Base-by-base conservation (phyloP, 805 yeast genomes). In the Tetrapisispora pingtungensis region DNA sequence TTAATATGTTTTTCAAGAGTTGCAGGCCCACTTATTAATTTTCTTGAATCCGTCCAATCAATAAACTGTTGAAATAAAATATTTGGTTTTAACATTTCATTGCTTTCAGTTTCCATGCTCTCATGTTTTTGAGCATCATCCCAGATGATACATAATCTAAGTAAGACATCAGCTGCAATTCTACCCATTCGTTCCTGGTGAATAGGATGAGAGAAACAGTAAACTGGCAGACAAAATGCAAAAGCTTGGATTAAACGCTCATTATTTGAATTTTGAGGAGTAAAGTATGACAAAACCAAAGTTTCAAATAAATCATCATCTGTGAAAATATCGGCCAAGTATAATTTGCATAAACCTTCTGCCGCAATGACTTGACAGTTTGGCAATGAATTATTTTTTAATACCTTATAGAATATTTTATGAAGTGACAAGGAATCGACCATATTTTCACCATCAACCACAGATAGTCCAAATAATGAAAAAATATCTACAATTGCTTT, bases 161-260 rank as follows among this genome's bases (percentile, higher is more conserved):
- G 66, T 33, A 84, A 62, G 3, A 84, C 77, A 62, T 83, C 90
- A 4, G 80, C 77, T 27, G 82, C 79, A 24, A 84, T 72, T 28
- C 75, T 64, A 7, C 80, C 72, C 55, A 88, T 64, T 47, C 80
- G 70, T 40, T 71, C 73, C 59, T 86, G 96, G 58, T 88, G 95
- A 15, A 66, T 66, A 0, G 70, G 67, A 54, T 81, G 88, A 30
- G 95, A 83, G 56, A 78, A 83, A 33, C 93, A 80, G 59, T 84
- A 87, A 0, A 84, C 95, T 0, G 97, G 96, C 15, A 89, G 70
- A 59, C 95, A 88, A 56, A 85, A 89, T 10, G 93, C 77, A 47
- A 89, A 73, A 0, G 84, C 84, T 61, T 89, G 97, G 40, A 80
- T 70, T 48, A 89, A 67, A 14, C 79, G 75, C 45, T 76, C 81